Percentiles rank a stretch among this genome's conserved stretches.
These are phyloP conservation scores for Triadica sebifera DNA, from an alignment of 345 rosid genomes.

Conservation along the genomic window DNA sequence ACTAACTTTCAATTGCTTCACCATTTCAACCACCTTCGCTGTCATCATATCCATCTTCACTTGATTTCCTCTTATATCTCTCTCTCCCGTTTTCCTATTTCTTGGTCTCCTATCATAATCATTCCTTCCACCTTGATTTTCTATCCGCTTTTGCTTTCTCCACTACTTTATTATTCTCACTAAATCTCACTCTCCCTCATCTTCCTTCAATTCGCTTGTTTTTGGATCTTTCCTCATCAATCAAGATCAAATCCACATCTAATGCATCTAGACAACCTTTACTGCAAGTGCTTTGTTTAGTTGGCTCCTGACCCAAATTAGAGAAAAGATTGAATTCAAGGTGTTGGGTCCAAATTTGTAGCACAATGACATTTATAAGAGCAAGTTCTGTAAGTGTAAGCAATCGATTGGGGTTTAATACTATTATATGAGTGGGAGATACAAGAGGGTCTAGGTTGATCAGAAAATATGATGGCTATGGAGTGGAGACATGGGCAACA, in stretches of 20 bases:
- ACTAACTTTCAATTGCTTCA: conserved; percentile 46
- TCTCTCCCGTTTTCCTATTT: conserved; percentile 73
- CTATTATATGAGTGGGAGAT: conserved; percentile 90
- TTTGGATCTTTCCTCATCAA: conserved; percentile 74
- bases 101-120: conserved; percentile 76
- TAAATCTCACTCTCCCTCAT: conserved; percentile 73
- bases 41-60: conserved; percentile 55
- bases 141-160: conserved; percentile 83
- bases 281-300: conserved; percentile 91
- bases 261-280: conserved; percentile 35
- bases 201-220: conserved; percentile 77
- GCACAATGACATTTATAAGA: conserved; percentile 89
- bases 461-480: conserved; percentile 83
- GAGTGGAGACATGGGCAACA: conserved; percentile 95
- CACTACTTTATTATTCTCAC: conserved; percentile 64
- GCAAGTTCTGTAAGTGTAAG: conserved; percentile 83
- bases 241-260: conserved; percentile 44
- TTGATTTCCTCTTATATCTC: conserved; percentile 45
- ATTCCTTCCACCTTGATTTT: conserved; percentile 73
- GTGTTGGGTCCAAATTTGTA: conserved; percentile 79
- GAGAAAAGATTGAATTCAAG: conserved; percentile 73
- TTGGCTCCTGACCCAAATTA: conserved; percentile 64
- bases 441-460: conserved; percentile 91
- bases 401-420: conserved; percentile 83
- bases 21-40: conserved; percentile 46